phyloP scores from a whole-genome alignment of 176 grass and related monocot species.

The Oryza meyeriana region DNA sequence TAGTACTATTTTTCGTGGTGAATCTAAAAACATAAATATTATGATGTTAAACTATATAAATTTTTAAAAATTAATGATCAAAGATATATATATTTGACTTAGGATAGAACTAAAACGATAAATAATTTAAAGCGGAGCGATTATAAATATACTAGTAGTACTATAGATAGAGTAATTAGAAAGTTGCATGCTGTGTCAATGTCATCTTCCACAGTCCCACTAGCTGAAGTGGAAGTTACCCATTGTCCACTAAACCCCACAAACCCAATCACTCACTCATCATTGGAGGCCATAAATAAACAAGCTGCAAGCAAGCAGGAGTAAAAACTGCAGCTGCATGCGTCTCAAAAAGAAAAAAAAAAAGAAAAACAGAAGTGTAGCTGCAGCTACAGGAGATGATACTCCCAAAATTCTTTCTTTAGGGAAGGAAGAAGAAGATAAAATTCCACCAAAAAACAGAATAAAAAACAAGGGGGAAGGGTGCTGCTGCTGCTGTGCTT shows the following conservation, averaged over 20 bases:
- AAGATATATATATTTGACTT: too few relatives aligned
- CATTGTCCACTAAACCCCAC: conserved; percentile 45
- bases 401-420: neutral
- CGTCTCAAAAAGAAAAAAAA: neutral
- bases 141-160: too few relatives aligned
- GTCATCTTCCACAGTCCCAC: conserved; percentile 40
- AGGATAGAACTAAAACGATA: too few relatives aligned
- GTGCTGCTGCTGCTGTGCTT: neutral
- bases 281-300: conserved; percentile 31
- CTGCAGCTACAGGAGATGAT: neutral
- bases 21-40: too few relatives aligned
- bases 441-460: neutral
- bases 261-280: conserved; percentile 41
- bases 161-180: neutral
- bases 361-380: neutral
- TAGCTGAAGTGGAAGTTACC: conserved; percentile 45
- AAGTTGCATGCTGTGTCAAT: conserved; percentile 3
- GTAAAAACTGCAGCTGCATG: conserved; percentile 8
- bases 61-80: too few relatives aligned
- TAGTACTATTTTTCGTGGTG: too few relatives aligned
- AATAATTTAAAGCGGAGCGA: too few relatives aligned
- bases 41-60: too few relatives aligned
- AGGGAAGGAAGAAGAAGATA: neutral
- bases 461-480: conserved; percentile 15
- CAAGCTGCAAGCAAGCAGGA: conserved; percentile 15